Conservation (phyloP, 208 protist species). For the Herpetomonas tarakana region DNA sequence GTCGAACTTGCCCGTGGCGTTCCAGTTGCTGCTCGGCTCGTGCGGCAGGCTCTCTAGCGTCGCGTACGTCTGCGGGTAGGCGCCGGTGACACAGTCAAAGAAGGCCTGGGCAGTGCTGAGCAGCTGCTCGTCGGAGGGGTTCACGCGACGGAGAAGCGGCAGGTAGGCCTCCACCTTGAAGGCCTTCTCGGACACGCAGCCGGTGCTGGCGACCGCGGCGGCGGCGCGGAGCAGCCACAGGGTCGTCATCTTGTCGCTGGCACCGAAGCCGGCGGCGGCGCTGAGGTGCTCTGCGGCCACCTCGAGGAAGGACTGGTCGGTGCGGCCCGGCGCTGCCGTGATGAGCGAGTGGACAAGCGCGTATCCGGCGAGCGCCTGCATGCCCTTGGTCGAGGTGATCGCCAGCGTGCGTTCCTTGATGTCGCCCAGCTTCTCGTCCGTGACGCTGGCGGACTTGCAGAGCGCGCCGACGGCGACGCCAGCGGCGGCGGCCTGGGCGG, state of each 20-base stretch:
- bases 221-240: slow-evolving; percentile 83
- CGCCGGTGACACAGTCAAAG: slow-evolving; percentile 46
- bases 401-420: slow-evolving; percentile 75
- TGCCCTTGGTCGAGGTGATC: slow-evolving; percentile 54
- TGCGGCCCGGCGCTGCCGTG: slow-evolving; percentile 45
- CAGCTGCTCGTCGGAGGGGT: slow-evolving; percentile 56
- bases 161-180: slow-evolving; percentile 63
- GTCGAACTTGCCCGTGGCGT: slow-evolving; percentile 63
- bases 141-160: slow-evolving; percentile 65
- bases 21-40: slow-evolving; percentile 70
- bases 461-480: slow-evolving; percentile 81
- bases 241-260: slow-evolving; percentile 67
- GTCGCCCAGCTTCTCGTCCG: slow-evolving; percentile 53
- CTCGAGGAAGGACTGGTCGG: slow-evolving; percentile 56
- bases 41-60: slow-evolving; percentile 37
- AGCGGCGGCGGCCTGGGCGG: slow-evolving; percentile 54
- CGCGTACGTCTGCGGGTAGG: slow-evolving; percentile 31
- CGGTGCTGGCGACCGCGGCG: slow-evolving; percentile 62
- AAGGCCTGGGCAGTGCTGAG: slow-evolving; percentile 87
- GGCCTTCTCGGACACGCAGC: slow-evolving; percentile 26
- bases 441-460: slow-evolving; percentile 76
- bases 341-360: slow-evolving; percentile 74
- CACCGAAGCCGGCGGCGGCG: slow-evolving; percentile 49
- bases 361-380: slow-evolving; percentile 65
- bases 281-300: slow-evolving; percentile 55